Evolutionary conservation across 495 filamentous ascomycete genomes (phyloP).

Genomic region (Pseudoneurospora amorphoporcata): DNA sequence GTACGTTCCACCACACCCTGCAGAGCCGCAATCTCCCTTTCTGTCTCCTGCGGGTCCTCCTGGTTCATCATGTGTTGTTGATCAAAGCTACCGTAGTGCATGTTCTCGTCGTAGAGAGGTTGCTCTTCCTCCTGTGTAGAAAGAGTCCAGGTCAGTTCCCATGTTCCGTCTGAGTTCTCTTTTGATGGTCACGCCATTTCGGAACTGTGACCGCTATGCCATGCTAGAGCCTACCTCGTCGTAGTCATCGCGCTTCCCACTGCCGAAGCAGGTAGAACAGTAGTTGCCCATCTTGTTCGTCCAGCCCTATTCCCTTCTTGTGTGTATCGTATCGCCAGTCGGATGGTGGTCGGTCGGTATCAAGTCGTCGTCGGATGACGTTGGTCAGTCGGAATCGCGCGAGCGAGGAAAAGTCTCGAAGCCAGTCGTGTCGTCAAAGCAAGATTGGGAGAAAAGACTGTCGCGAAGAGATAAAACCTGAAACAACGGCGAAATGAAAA

Average conservation of each 20-base stretch:
- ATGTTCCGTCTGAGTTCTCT: not conserved
- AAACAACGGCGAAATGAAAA: not conserved
- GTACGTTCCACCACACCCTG: constrained; percentile 45
- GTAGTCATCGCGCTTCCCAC: constrained; percentile 28
- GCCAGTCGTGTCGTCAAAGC: not conserved
- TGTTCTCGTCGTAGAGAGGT: constrained; percentile 43
- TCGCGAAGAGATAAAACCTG: not conserved
- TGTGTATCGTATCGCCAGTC: not conserved
- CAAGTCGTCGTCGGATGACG: not conserved
- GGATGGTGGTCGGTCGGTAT: not conserved
- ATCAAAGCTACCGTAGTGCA: constrained; percentile 46
- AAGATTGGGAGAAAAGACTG: constrained; percentile 3
- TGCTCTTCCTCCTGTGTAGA: constrained; percentile 41
- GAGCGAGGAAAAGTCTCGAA: not conserved
- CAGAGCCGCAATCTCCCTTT: constrained; percentile 48
- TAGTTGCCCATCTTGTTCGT: constrained; percentile 29
- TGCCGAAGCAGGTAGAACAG: constrained; percentile 37
- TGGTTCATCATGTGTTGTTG: constrained; percentile 38
- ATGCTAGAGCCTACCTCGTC: constrained; percentile 27
- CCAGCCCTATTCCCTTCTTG: not conserved
- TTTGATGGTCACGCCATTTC: not conserved
- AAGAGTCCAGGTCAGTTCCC: constrained; percentile 4
- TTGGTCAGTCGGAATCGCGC: not conserved
- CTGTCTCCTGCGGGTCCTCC: constrained; percentile 45
- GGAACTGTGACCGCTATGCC: not conserved